A percentile compares a stretch with the other conserved stretches of the same genome.
Conservation (phyloP, 2,329 filamentous ascomycete species). For the Aspergillus floridensis region DNA sequence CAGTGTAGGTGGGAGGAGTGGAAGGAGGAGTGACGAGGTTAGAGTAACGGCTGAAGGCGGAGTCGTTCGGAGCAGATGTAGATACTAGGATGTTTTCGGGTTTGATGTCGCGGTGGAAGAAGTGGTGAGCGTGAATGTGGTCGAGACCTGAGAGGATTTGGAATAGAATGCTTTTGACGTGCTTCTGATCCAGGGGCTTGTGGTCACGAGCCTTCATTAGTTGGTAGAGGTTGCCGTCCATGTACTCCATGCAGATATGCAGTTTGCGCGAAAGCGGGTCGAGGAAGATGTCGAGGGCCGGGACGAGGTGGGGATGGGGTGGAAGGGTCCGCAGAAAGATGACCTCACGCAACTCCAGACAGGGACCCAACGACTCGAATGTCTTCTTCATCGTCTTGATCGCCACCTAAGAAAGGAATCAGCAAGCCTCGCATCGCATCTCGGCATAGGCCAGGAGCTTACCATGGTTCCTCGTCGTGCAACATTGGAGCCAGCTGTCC, state of each 20-base stretch:
- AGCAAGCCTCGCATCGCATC: slow-evolving; percentile 10
- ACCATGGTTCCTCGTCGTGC: slow-evolving; percentile 91
- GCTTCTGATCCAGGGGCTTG: slow-evolving; percentile 83
- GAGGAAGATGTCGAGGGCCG: slow-evolving; percentile 95
- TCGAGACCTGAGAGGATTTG: slow-evolving; percentile 96
- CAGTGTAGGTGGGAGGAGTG: slow-evolving; percentile 87
- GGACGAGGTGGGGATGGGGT: slow-evolving; percentile 86
- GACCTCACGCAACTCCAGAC: slow-evolving; percentile 90
- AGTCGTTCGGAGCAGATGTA: slow-evolving; percentile 81
- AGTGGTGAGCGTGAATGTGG: slow-evolving; percentile 94
- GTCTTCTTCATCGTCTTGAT: slow-evolving; percentile 99
- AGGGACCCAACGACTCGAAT: slow-evolving; percentile 87
- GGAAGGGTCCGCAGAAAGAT: slow-evolving; percentile 92
- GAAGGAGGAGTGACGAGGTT: slow-evolving; percentile 90
- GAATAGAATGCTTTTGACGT: slow-evolving; percentile 95
- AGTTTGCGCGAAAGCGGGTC: slow-evolving; percentile 95
- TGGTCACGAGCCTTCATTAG: slow-evolving; percentile 98
- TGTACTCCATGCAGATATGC: slow-evolving; percentile 98
- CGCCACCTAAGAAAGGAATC: slow-evolving; percentile 65
- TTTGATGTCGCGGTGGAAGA: slow-evolving; percentile 99
- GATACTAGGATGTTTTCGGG: slow-evolving; percentile 98
- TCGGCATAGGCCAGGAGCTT: slow-evolving; percentile 41
- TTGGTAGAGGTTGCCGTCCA: slow-evolving; percentile 99
- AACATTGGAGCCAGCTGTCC: slow-evolving; percentile 82
- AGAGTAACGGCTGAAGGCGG: slow-evolving; percentile 89